Percentiles rank a stretch among this genome's conserved stretches.
phyloP scores from a whole-genome alignment of 2,329 filamentous ascomycete species.

The Pestalotiopsis sp. region DNA sequence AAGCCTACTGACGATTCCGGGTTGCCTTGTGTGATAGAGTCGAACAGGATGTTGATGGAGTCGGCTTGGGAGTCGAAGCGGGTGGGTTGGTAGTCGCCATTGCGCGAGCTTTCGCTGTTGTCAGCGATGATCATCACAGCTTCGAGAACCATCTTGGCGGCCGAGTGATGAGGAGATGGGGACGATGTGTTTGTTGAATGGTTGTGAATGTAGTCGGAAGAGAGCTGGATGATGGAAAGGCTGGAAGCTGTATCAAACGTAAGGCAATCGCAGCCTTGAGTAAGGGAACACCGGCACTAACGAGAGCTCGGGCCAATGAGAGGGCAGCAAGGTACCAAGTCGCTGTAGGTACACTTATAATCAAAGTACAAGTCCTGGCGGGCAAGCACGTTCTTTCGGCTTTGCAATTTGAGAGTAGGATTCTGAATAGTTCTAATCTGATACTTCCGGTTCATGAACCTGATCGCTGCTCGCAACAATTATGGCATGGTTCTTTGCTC shows the following conservation, averaged over 20 bases:
- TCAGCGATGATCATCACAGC: conserved; percentile 99
- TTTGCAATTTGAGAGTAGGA: background rate
- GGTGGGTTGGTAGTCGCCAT: conserved; percentile 90
- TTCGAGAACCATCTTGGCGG: conserved; percentile 89
- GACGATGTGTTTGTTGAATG: conserved; percentile 13
- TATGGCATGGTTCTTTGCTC: background rate
- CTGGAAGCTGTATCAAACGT: conserved; percentile 17
- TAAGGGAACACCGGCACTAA: conserved; percentile 5
- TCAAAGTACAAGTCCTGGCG: background rate
- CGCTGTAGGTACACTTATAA: background rate
- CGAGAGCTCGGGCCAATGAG: conserved; percentile 19
- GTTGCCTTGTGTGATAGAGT: conserved; percentile 91
- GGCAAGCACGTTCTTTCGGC: background rate
- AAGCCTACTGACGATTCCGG: conserved; percentile 96
- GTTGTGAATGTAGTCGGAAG: background rate
- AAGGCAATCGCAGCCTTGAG: conserved; percentile 15
- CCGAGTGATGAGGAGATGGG: conserved; percentile 15
- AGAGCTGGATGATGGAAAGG: conserved; percentile 14
- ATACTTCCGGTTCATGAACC: no score
- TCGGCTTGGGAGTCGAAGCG: conserved; percentile 96
- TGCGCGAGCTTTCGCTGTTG: conserved; percentile 98
- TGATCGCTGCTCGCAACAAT: no score
- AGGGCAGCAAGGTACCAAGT: background rate
- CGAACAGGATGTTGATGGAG: conserved; percentile 93
- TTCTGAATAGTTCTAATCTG: background rate